These are phyloP conservation scores for Kluyveromyces starmeri DNA, from an alignment of 805 yeast genomes.

Conservation along the genomic window DNA sequence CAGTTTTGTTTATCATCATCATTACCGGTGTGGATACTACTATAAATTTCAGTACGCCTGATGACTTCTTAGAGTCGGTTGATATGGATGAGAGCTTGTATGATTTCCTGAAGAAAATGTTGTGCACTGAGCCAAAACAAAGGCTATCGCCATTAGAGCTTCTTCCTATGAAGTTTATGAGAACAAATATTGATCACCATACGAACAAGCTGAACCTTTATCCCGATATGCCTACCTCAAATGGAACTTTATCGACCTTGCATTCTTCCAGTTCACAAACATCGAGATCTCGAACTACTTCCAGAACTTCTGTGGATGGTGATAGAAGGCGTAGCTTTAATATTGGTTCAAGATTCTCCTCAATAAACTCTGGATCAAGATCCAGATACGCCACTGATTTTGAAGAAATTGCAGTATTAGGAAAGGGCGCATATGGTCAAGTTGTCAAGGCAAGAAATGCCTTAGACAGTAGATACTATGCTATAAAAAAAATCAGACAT, in stretches of 20 bases:
- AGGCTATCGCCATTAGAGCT: constrained; percentile 80
- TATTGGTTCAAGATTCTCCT: constrained; percentile 31
- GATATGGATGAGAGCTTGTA: constrained; percentile 48
- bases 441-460: constrained; percentile 95
- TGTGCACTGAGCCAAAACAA: constrained; percentile 55
- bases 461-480: constrained; percentile 90
- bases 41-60: constrained; percentile 49
- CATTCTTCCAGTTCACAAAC: constrained; percentile 2
- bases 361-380: constrained; percentile 24
- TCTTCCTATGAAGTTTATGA: constrained; percentile 70
- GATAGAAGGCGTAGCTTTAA: constrained; percentile 35
- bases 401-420: constrained; percentile 85
- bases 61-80: constrained; percentile 45
- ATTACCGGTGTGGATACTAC: constrained; percentile 51
- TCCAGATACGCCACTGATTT: constrained; percentile 89
- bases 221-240: constrained; percentile 5
- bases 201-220: constrained; percentile 21
- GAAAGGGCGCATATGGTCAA: constrained; percentile 96
- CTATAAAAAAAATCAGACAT: constrained; percentile 85
- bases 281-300: constrained; percentile 14
- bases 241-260: constrained; percentile 1
- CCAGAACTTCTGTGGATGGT: constrained; percentile 13
- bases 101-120: constrained; percentile 58
- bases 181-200: constrained; percentile 53
- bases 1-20: constrained; percentile 63